A percentile compares a stretch with the other conserved stretches of the same genome.
Evolutionary conservation across 208 protist genomes (phyloP).

Genomic region (Herpetomonas muscarum): DNA sequence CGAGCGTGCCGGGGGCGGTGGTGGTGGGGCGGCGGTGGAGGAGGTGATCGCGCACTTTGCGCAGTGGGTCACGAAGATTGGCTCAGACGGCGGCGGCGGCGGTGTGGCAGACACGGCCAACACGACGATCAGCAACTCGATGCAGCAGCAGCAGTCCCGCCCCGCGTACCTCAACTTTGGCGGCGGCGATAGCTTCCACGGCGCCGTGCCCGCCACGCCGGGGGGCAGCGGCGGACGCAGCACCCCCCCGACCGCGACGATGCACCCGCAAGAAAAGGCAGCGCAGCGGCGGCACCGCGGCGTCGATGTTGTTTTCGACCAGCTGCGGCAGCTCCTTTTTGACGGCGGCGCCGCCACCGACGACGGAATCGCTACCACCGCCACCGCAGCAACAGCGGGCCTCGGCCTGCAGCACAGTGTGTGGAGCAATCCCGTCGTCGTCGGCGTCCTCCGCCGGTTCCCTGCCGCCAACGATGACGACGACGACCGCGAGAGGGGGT

Average conservation of each 20-base stretch:
- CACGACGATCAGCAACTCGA: too few species aligned
- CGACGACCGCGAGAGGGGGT: neutral
- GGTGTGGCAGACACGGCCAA: too few species aligned
- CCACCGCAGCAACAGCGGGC: neutral
- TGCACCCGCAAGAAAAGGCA: neutral
- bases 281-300: neutral
- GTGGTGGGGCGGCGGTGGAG: neutral
- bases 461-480: neutral
- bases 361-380: neutral
- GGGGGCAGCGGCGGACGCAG: too few species aligned
- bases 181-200: too few species aligned
- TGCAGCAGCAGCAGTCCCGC: too few species aligned
- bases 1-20: too few species aligned
- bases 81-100: neutral
- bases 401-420: constrained; percentile 2
- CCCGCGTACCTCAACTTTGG: too few species aligned
- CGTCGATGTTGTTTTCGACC: neutral
- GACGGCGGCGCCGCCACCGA: neutral
- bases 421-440: constrained; percentile 24
- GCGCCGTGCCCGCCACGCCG: too few species aligned
- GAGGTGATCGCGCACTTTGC: neutral
- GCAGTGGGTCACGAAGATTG: neutral
- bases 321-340: too few species aligned
- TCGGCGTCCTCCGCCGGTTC: constrained; percentile 32
- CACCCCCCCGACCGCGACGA: too few species aligned